Conservation (phyloP, 805 yeast genomes). For the Debaryomyces maramus region DNA sequence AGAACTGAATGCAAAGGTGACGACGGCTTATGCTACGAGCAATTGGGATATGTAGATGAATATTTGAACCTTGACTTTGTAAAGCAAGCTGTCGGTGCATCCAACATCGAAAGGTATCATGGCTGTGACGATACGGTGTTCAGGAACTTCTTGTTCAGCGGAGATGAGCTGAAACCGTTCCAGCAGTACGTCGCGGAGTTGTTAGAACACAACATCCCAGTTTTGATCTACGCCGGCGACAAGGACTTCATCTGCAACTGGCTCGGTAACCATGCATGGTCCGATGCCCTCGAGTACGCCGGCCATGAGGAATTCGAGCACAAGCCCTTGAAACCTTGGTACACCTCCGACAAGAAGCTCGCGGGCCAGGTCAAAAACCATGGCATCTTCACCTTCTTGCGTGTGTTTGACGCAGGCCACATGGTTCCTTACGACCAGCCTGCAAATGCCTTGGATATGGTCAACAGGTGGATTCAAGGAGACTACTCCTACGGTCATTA, state of each 20-base stretch:
- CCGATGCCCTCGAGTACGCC: conserved; percentile 32
- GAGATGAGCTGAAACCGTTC: conserved; percentile 70
- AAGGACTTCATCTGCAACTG: conserved; percentile 48
- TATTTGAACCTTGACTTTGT: conserved; percentile 57
- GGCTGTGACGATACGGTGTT: conserved; percentile 51
- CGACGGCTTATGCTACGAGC: conserved; percentile 54
- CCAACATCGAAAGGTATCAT: conserved; percentile 45
- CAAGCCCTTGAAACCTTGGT: conserved; percentile 40
- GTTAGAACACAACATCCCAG: conserved; percentile 40
- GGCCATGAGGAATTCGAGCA: conserved; percentile 19
- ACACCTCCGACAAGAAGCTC: conserved; percentile 26
- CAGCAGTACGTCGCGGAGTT: conserved; percentile 57
- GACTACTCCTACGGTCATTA: conserved; percentile 41
- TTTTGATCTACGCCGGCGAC: conserved; percentile 46
- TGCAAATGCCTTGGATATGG: conserved; percentile 70
- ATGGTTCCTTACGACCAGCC: conserved; percentile 96
- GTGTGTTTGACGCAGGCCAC: conserved; percentile 90
- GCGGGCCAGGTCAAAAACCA: conserved; percentile 77
- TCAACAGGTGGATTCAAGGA: conserved; percentile 82
- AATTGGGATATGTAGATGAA: conserved; percentile 47
- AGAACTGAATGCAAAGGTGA: conserved; percentile 53
- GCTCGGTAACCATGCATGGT: conserved; percentile 46
- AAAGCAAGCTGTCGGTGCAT: conserved; percentile 57
- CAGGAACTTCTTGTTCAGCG: conserved; percentile 52
- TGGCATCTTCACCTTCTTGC: conserved; percentile 73